Base-by-base conservation (phyloP, 306 rosid genomes). In the Trifolium dubium region DNA sequence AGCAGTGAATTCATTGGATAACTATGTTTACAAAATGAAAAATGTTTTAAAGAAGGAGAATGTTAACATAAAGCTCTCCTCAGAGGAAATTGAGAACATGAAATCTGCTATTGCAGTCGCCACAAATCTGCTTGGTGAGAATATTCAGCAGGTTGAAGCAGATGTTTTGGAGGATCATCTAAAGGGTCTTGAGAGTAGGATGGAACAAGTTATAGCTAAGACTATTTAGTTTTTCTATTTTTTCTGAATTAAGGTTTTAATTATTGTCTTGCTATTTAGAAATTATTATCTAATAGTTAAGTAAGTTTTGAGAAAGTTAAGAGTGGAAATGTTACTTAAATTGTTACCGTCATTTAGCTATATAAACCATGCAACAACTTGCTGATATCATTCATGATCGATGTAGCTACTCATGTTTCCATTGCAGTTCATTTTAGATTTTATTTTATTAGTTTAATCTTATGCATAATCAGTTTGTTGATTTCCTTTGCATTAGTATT, bases 1-100 rank as follows among this genome's bases (percentile, higher is more conserved):
- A 0, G 68, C 83, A 4, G 81, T 66, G 71, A 78, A 76, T 10
- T 66, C 62, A 0, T 51, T 84, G 78, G 92, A 83, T 44, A 28
- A 72, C 31, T 84, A 75, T 15, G 39, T 84, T 1, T 84, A 82
- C 59, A 65, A 72, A 60, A 80, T 86, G 82, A 73, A 69, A 19
- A 80, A 41, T 75, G 46, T 70, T 1, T 10, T 84, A 6, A 81
- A 79, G 69, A 77, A 77, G 2, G 55, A 65, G 60, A 35, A 68
- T 75, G 56, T 75, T 32, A 11, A 14, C 7, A 17, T 5, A 3
- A 70, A 35, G 37, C 40, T 71, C 0, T 10, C 56, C 7, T 6
- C 77, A 0, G 11, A 3, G 0, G 85, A 84, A 29, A 84, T 69
- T 49, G 15, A 74, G 49, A 78, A 69, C 79, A 82, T 86, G 0